Base-by-base conservation (phyloP, 2,329 filamentous ascomycete species). In the Mollisia scopiformis region DNA sequence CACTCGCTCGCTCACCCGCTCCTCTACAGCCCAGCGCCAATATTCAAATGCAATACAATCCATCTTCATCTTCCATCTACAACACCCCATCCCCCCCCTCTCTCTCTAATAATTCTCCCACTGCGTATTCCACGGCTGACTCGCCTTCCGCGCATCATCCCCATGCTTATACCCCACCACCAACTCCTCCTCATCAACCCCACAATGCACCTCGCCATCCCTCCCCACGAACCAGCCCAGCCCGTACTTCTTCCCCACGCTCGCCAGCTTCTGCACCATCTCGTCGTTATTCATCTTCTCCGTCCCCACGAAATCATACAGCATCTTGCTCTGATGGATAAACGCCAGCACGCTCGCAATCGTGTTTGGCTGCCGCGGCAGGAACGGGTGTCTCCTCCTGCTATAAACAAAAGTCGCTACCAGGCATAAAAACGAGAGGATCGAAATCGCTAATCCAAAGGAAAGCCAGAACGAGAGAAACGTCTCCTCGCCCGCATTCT, bases 251-350 rank as follows among this genome's bases (percentile, higher is more conserved):
- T 89, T 88, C 37, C 83, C 82, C n/a, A 84, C 75, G 10, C 73
- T 76, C 62, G 85, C 84, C 35, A 93, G 78, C 72, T 81, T 80
- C 58, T 75, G 74, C 65, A 83, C 84, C 86, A 92, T 90, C 71
- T 86, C 76, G 14, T 79, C 76, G 56, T 83, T 85, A 66, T 80
- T 83, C 67, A 72, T 66, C 61, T 72, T 72, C 75, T 85, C 85
- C 62, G 88, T 84, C 23, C 88, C 92, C 14, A 91, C 87, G 74
- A 93, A 93, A 69, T 86, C 85, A 64, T 87, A 87, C 49, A 93
- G 77, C 90, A 93, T 93, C 75, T 90, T 90, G 73, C 84, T 89
- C 76, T 92, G 89, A 74, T 93, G 88, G 62, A 93, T 90, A 70
- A 89, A 93, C 0, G 89, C 89, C 57, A 94, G 79, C 56, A 93